phyloP scores from a whole-genome alignment of 2,329 filamentous ascomycete species.

The Clarireedia homoeocarpa region DNA sequence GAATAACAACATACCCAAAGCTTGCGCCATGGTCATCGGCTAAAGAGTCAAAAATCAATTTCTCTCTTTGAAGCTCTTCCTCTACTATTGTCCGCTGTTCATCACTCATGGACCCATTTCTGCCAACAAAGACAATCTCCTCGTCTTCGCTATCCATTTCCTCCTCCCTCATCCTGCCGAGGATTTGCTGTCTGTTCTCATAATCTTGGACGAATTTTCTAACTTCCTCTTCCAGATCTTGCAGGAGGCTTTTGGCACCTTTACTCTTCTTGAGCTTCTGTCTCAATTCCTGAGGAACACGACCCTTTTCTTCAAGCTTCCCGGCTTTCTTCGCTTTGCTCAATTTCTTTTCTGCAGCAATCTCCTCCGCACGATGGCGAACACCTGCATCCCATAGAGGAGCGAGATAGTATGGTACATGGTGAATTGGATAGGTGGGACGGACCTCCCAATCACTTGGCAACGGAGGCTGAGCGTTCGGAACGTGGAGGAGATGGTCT shows the following conservation, averaged over 20 bases:
- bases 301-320: conserved; percentile 37
- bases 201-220: conserved; percentile 62
- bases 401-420: conserved; percentile 83
- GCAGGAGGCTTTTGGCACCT: conserved; percentile 71
- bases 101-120: conserved; percentile 50
- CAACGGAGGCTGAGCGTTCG: conserved; percentile 74
- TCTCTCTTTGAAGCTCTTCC: conserved; percentile 49
- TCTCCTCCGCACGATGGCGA: conserved; percentile 43
- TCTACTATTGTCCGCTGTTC: conserved; percentile 44
- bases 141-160: conserved; percentile 58
- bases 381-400: conserved; percentile 70
- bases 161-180: conserved; percentile 3
- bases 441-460: conserved; percentile 76
- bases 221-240: conserved; percentile 78
- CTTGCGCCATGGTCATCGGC: conserved; percentile 68
- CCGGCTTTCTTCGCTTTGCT: conserved; percentile 28
- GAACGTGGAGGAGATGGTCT: conserved; percentile 84
- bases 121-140: conserved; percentile 84
- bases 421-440: conserved; percentile 70
- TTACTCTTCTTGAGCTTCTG: conserved; percentile 71
- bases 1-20: conserved; percentile 54
- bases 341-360: conserved; percentile 33
- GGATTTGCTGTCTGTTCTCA: conserved; percentile 34
- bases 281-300: conserved; percentile 72
- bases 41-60: conserved; percentile 73